Percentiles rank a stretch among this genome's conserved stretches.
phyloP scores from a whole-genome alignment of 2,329 filamentous ascomycete species.

The Hymenoscyphus scutula region DNA sequence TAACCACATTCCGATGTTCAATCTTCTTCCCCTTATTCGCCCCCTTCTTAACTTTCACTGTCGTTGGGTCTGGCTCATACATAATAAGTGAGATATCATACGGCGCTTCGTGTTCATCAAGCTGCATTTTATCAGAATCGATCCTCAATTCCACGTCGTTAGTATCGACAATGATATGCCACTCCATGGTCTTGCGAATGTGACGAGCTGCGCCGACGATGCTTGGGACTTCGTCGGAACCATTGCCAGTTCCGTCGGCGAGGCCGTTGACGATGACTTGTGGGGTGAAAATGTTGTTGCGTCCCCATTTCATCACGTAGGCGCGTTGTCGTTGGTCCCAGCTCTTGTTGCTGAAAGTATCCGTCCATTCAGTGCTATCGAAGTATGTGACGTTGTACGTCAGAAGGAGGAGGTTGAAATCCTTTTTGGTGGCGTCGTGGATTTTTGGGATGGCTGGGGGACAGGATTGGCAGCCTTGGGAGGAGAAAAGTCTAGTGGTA shows the following conservation, averaged over 20 bases:
- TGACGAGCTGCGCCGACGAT: conserved; percentile 13
- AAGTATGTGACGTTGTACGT: conserved; percentile 40
- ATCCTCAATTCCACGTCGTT: conserved; percentile 17
- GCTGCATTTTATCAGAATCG: conserved; percentile 21
- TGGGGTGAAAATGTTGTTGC: conserved; percentile 37
- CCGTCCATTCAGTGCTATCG: conserved; percentile 38
- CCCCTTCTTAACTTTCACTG: conserved; percentile 36
- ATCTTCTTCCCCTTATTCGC: conserved; percentile 40
- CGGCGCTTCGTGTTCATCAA: neutral
- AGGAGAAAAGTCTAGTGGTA: conserved; percentile 33
- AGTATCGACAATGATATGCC: conserved; percentile 19
- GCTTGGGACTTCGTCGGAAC: conserved; percentile 3
- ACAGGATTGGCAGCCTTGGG: conserved; percentile 38
- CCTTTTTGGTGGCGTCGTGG: conserved; percentile 31
- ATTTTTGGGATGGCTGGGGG: conserved; percentile 37
- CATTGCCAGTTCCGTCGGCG: conserved; percentile 26
- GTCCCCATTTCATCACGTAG: conserved; percentile 37
- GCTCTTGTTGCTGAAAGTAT: conserved; percentile 32
- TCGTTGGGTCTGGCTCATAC: conserved; percentile 33
- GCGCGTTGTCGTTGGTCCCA: conserved; percentile 38
- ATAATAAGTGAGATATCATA: conserved; percentile 30
- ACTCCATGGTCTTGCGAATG: conserved; percentile 12
- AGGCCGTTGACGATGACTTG: conserved; percentile 31
- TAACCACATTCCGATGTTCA: conserved; percentile 36
- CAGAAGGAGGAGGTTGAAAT: conserved; percentile 36